Evolutionary conservation across 1,139 yeast genomes (phyloP), one percentile per base, ranked within the genome.

Genomic region (Magnusiomyces fungicola): DNA sequence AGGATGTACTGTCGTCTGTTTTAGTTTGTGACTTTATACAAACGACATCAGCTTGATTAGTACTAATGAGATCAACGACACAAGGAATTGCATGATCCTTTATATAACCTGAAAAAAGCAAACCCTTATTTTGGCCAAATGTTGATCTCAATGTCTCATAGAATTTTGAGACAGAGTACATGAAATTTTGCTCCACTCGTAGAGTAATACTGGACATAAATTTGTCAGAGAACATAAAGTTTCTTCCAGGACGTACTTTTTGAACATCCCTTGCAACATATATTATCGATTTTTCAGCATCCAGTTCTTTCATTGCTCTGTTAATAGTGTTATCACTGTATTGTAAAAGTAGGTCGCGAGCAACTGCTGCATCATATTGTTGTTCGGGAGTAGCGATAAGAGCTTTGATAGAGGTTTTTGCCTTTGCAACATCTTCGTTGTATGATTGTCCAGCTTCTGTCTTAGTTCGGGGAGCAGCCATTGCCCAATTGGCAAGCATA

Each of bases 141-240:
- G 78, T 60, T 0, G 72, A 68, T 5, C 57, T 56, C 27, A 82
- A 53, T 18, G 68, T 60, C 2, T 68, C 69, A 44, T 69, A 70
- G 56, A 81, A 78, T 12, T 57, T 57, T 0, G 74, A 60, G 1
- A 84, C 78, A 46, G 71, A 72, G 14, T 67, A 62, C 50, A 81
- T 68, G 51, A 79, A 72, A 21, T 67, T 62, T 1, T 64, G 63
- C 40, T 75, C 71, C 5, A 74, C 62, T 49, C 72, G 70, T 42
- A 71, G 69, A 14, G 68, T 69, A 19, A 80, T 58, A 3, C 73
- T 52, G 41, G 66, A 65, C 49, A 71, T 63, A 36, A 82, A 72
- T 52, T 69, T 74, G 25, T 85, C 95, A 1, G 87, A 78, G 40
- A 85, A 65, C 5, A 70, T 64, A 56, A 81, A 83, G 51, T 78